Evolutionary conservation across 2,329 filamentous ascomycete species (phyloP).

Genomic region (Fusarium dlaminii): DNA sequence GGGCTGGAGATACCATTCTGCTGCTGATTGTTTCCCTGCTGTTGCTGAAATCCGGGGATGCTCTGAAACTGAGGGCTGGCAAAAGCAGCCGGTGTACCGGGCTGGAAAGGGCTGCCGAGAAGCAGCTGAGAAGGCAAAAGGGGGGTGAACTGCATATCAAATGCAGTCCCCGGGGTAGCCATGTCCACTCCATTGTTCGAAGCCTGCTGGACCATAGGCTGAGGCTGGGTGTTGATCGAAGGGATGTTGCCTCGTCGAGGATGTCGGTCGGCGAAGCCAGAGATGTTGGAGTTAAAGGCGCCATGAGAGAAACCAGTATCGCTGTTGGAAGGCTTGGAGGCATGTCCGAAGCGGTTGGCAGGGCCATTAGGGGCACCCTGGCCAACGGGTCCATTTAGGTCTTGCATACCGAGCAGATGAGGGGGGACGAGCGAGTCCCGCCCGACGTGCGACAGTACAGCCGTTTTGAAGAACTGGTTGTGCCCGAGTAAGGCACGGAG

Average conservation of each 20-base stretch:
- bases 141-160: constrained; percentile 98
- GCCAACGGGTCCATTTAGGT: constrained; percentile 73
- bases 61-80: constrained; percentile 91
- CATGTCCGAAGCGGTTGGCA: constrained; percentile 74
- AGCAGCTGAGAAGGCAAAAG: constrained; percentile 93
- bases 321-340: constrained; percentile 83
- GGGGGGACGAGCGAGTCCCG: constrained; percentile 89
- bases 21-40: constrained; percentile 63
- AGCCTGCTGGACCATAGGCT: constrained; percentile 62
- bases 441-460: constrained; percentile 78
- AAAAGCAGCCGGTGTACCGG: constrained; percentile 90
- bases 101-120: constrained; percentile 95
- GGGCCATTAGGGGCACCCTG: constrained; percentile 53
- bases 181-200: constrained; percentile 73
- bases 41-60: constrained; percentile 77
- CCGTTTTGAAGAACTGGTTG: constrained; percentile 78
- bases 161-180: constrained; percentile 86
- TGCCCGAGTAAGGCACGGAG: constrained; percentile 51
- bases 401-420: constrained; percentile 92
- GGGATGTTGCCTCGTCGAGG: constrained; percentile 87
- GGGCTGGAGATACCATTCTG: constrained; percentile 76
- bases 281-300: constrained; percentile 87
- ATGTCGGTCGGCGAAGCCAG: constrained; percentile 87
- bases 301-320: constrained; percentile 93
- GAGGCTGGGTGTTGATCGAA: constrained; percentile 88